These are phyloP conservation scores for Pseudopithomyces chartarum DNA, from an alignment of 2,329 filamentous ascomycete species.

Conservation along the genomic window DNA sequence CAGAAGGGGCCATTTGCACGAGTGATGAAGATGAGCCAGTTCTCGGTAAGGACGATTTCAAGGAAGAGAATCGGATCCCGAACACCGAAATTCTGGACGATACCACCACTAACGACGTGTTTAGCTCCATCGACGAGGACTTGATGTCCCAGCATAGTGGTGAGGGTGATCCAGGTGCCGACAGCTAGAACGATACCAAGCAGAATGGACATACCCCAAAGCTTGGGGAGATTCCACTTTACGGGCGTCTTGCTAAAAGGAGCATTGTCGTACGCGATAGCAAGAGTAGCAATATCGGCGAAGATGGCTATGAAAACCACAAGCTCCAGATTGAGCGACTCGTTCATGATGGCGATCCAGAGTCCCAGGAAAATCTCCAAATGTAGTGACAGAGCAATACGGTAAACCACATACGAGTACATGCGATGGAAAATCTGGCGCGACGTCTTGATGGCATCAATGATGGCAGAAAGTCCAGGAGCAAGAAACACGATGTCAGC, in stretches of 20 bases:
- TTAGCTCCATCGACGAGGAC: constrained; percentile 33
- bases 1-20: constrained; percentile 92
- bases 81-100: constrained; percentile 86
- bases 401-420: constrained; percentile 95
- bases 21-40: constrained; percentile 96
- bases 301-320: constrained; percentile 96
- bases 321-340: constrained; percentile 80
- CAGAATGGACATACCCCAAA: constrained; percentile 90
- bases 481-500: constrained; percentile 94
- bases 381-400: constrained; percentile 89
- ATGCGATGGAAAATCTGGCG: constrained; percentile 96
- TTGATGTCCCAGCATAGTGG: constrained; percentile 71
- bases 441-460: constrained; percentile 89
- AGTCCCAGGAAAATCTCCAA: constrained; percentile 90
- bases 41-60: constrained; percentile 87
- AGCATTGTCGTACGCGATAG: constrained; percentile 92
- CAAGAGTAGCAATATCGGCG: constrained; percentile 87
- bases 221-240: constrained; percentile 93
- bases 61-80: constrained; percentile 85
- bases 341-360: constrained; percentile 88
- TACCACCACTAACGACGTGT: constrained; percentile 73
- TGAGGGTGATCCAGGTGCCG: constrained; percentile 88
- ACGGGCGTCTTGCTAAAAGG: constrained; percentile 84
- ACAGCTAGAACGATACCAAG: constrained; percentile 80
- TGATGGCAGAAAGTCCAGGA: constrained; percentile 88